phyloP scores from a whole-genome alignment of 768 basidiomycete genomes.

The Omphalotus guepiniiformis region DNA sequence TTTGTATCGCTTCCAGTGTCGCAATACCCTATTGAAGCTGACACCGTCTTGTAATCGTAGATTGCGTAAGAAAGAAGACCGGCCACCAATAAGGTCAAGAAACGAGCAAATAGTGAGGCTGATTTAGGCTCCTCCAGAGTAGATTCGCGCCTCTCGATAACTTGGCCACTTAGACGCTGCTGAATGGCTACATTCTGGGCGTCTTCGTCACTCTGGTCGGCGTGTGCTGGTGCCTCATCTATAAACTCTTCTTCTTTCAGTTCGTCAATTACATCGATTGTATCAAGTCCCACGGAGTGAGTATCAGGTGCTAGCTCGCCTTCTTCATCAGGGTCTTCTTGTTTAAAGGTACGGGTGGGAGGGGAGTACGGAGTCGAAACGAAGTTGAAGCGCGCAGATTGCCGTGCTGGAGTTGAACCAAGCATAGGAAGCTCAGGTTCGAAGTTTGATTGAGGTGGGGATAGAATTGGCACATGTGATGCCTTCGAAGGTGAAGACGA shows the following conservation, averaged over 20 bases:
- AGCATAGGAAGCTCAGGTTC: constrained; percentile 45
- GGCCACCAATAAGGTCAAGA: constrained; percentile 34
- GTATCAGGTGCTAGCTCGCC: constrained; percentile 19
- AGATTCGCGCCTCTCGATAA: neutral
- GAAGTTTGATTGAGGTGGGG: constrained; percentile 54
- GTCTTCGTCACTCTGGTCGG: constrained; percentile 17
- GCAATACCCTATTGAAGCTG: constrained; percentile 73
- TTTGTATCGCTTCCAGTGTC: constrained; percentile 62
- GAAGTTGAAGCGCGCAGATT: constrained; percentile 16
- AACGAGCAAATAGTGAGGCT: constrained; percentile 32
- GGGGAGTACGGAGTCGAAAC: constrained; percentile 16
- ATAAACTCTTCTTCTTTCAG: constrained; percentile 12
- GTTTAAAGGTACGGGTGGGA: constrained; percentile 8
- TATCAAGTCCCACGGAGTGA: too few relatives aligned
- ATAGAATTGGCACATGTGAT: constrained; percentile 21
- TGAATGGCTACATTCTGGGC: constrained; percentile 30
- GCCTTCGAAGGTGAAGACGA: constrained; percentile 37
- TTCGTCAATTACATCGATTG: constrained; percentile 4
- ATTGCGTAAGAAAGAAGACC: constrained; percentile 1
- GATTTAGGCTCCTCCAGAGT: constrained; percentile 3
- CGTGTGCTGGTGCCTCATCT: constrained; percentile 13
- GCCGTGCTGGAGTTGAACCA: constrained; percentile 20
- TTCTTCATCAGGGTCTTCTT: constrained; percentile 21
- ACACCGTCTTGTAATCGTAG: constrained; percentile 60
- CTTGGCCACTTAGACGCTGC: constrained; percentile 29